Conservation (phyloP, 805 yeast species). For the Yarrowia hollandica region DNA sequence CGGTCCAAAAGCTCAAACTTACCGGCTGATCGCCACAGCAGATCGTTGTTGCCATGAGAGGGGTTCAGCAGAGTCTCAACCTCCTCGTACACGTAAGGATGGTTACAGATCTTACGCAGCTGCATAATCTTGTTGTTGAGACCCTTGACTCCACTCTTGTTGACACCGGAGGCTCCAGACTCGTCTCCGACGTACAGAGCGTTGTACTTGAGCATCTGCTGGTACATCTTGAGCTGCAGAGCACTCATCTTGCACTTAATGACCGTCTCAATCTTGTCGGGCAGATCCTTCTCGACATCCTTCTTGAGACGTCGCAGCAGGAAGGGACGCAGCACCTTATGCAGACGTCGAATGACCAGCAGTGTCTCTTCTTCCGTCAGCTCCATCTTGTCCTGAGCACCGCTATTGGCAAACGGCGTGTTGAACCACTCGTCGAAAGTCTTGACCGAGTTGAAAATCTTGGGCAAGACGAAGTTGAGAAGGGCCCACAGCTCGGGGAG, state of each 20-base stretch:
- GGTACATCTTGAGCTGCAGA: slow-evolving; percentile 76
- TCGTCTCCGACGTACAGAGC: slow-evolving; percentile 68
- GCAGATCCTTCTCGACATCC: slow-evolving; percentile 95
- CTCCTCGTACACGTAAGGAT: slow-evolving; percentile 94
- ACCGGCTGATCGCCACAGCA: slow-evolving; percentile 92
- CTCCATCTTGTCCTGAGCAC: slow-evolving; percentile 91
- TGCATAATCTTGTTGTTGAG: slow-evolving; percentile 95
- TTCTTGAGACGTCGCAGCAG: slow-evolving; percentile 90
- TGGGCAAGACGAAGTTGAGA: slow-evolving; percentile 89
- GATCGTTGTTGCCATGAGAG: slow-evolving; percentile 61
- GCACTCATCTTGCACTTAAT: slow-evolving; percentile 91
- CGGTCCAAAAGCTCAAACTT: slow-evolving; percentile 90
- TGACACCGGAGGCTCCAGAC: slow-evolving; percentile 42
- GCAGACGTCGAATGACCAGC: slow-evolving; percentile 90
- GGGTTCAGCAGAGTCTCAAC: slow-evolving; percentile 85
- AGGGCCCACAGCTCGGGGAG: slow-evolving; percentile 97
- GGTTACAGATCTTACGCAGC: slow-evolving; percentile 92
- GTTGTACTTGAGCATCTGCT: slow-evolving; percentile 87
- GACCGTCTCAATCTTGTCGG: slow-evolving; percentile 92
- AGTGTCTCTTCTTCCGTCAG: slow-evolving; percentile 94
- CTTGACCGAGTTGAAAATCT: slow-evolving; percentile 93
- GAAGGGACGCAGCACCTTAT: slow-evolving; percentile 93
- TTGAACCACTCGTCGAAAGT: slow-evolving; percentile 98
- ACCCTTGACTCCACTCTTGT: slow-evolving; percentile 64
- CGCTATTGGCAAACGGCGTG: slow-evolving; percentile 97